These are phyloP conservation scores for Cladophialophora carrionii DNA, from an alignment of 2,329 filamentous ascomycete genomes.

Conservation along the genomic window DNA sequence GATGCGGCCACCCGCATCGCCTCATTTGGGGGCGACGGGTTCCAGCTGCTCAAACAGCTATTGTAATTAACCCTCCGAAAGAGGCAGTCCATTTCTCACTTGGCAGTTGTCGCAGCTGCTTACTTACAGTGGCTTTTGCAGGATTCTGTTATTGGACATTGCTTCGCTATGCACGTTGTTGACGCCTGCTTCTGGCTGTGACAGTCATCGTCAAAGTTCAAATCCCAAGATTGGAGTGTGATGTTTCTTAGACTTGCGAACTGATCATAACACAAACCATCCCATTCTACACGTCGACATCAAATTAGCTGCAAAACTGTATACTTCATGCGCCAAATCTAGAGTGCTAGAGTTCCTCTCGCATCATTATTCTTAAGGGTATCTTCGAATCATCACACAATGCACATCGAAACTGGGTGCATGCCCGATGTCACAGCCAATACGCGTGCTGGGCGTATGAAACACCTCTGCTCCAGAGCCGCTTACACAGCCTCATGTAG, in stretches of 20 bases:
- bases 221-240: background rate
- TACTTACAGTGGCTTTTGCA: background rate
- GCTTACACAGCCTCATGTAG: constrained; percentile 32
- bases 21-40: background rate
- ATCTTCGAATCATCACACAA: background rate
- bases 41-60: background rate
- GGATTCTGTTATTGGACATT: background rate
- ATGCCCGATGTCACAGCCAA: background rate
- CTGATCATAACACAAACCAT: background rate
- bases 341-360: background rate
- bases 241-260: background rate
- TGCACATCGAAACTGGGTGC: no score
- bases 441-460: constrained; percentile 7
- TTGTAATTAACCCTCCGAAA: background rate
- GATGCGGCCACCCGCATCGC: background rate
- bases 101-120: background rate
- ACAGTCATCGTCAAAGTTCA: background rate
- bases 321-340: background rate
- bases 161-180: background rate
- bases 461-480: background rate
- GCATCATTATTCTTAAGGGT: background rate
- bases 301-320: background rate
- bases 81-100: background rate
- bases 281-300: background rate
- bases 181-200: background rate